A percentile compares a stretch with the other conserved stretches of the same genome.
phyloP scores from a whole-genome alignment of 1,284 basidiomycete species.

The Marasmius tenuissimus region DNA sequence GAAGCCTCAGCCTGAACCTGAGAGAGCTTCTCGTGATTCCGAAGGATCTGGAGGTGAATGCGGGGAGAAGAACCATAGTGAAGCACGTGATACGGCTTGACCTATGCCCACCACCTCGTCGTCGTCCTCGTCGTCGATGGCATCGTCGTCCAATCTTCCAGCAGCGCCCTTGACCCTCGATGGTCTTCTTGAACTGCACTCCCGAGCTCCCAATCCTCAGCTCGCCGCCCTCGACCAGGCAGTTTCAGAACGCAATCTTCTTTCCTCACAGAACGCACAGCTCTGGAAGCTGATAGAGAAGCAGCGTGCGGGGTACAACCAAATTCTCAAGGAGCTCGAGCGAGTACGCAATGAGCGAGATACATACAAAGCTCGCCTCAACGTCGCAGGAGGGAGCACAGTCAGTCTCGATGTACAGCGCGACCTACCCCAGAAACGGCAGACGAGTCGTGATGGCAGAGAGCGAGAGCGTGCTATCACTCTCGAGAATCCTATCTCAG shows the following conservation, averaged over 20 bases:
- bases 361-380: slow-evolving; percentile 52
- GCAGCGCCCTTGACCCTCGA: slow-evolving; percentile 44
- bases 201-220: slow-evolving; percentile 51
- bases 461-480: slow-evolving; percentile 17
- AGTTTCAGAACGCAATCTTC: slow-evolving; percentile 73
- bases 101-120: slow-evolving; percentile 3
- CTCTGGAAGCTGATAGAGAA: slow-evolving; percentile 94
- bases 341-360: slow-evolving; percentile 82
- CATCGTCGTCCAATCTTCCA: background rate
- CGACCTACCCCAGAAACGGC: slow-evolving; percentile 27
- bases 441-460: slow-evolving; percentile 13
- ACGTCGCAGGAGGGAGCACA: slow-evolving; percentile 25
- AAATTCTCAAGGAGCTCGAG: slow-evolving; percentile 78
- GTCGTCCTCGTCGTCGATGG: slow-evolving; percentile 4
- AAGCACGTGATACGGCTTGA: background rate
- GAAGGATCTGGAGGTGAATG: background rate
- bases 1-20: background rate
- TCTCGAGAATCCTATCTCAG: slow-evolving; percentile 2
- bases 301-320: slow-evolving; percentile 69
- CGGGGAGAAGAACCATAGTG: background rate
- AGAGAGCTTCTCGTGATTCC: too few species aligned
- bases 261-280: slow-evolving; percentile 82
- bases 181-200: slow-evolving; percentile 53
- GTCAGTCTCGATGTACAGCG: slow-evolving; percentile 4
- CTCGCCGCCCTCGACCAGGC: slow-evolving; percentile 72